Conservation (phyloP, 352 stramenopile genomes). For the Phytophthora fragariae region DNA sequence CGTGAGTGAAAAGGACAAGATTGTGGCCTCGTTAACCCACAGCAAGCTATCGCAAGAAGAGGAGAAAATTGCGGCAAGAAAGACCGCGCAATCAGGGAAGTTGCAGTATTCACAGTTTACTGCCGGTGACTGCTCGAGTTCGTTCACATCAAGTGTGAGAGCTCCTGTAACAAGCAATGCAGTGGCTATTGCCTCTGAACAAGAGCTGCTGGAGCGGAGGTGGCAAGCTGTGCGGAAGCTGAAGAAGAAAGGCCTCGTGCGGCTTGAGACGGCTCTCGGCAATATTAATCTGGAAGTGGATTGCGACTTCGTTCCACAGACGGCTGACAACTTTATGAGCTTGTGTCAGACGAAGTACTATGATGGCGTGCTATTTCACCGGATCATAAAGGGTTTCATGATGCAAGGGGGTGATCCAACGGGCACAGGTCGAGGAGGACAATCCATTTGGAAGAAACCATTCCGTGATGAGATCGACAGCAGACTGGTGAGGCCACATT, state of each 20-base stretch:
- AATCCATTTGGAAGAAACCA: conserved; percentile 94
- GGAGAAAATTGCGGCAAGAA: conserved; percentile 13
- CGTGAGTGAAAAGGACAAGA: conserved; percentile 80
- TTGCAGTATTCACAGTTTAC: conserved; percentile 90
- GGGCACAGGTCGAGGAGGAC: conserved; percentile 93
- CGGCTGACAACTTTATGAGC: conserved; percentile 97
- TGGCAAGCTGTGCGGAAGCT: conserved; percentile 90
- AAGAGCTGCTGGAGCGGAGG: conserved; percentile 72
- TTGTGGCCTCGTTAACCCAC: conserved; percentile 78
- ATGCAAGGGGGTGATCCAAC: conserved; percentile 95
- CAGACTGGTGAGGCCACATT: conserved; percentile 69
- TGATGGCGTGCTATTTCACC: conserved; percentile 95
- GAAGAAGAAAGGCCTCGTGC: conserved; percentile 98
- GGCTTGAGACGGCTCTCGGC: conserved; percentile 94
- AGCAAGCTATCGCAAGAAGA: conserved; percentile 38
- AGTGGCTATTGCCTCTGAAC: conserved; percentile 56
- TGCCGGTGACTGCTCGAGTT: conserved; percentile 89
- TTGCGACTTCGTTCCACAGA: conserved; percentile 97
- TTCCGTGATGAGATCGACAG: conserved; percentile 99
- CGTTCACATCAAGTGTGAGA: conserved; percentile 95
- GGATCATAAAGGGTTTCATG: conserved; percentile 98
- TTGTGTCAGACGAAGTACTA: conserved; percentile 95
- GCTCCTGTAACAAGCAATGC: conserved; percentile 75
- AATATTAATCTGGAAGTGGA: conserved; percentile 97
- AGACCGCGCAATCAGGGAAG: conserved; percentile 29